Evolutionary conservation across 2,329 filamentous ascomycete genomes (phyloP).

Genomic region (Pleomassaria siparia): DNA sequence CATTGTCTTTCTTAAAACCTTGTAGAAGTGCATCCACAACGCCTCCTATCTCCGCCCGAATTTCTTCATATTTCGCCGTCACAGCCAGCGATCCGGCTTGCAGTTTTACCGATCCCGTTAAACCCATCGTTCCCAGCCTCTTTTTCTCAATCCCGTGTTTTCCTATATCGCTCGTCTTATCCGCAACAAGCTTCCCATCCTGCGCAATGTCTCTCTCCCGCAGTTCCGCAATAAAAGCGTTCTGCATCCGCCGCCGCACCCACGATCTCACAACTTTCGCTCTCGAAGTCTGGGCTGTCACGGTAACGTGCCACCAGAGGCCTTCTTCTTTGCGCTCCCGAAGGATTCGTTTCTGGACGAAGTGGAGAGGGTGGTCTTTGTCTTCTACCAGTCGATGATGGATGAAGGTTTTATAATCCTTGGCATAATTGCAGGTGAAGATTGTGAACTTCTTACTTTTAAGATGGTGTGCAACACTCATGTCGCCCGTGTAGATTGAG

Average conservation of each 20-base stretch:
- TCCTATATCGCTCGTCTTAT: conserved; percentile 4
- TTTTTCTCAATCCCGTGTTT: conserved; percentile 6
- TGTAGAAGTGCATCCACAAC: conserved; percentile 21
- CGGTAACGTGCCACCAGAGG: conserved; percentile 38
- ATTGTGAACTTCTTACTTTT: conserved; percentile 15
- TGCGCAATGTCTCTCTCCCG: conserved; percentile 29
- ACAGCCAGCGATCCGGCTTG: conserved; percentile 24
- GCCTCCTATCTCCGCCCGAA: conserved; percentile 23
- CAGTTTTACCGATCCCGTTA: conserved; percentile 31
- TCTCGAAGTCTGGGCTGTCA: conserved; percentile 25
- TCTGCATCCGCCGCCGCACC: conserved; percentile 31
- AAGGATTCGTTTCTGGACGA: conserved; percentile 19
- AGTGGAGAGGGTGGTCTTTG: conserved; percentile 28
- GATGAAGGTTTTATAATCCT: conserved; percentile 27
- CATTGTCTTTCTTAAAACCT: not conserved
- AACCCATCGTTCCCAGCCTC: conserved; percentile 9
- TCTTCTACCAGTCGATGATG: conserved; percentile 23
- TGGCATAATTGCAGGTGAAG: conserved; percentile 26
- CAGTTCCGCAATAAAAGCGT: conserved; percentile 34
- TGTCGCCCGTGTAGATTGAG: conserved; percentile 11
- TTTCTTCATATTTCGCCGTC: conserved; percentile 28
- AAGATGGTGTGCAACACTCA: conserved; percentile 14
- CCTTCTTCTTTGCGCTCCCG: conserved; percentile 23
- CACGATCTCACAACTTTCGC: conserved; percentile 36
- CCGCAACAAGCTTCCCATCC: conserved; percentile 24